These are phyloP conservation scores for Diutina catenulata DNA, from an alignment of 1,139 yeast genomes.

Conservation along the genomic window DNA sequence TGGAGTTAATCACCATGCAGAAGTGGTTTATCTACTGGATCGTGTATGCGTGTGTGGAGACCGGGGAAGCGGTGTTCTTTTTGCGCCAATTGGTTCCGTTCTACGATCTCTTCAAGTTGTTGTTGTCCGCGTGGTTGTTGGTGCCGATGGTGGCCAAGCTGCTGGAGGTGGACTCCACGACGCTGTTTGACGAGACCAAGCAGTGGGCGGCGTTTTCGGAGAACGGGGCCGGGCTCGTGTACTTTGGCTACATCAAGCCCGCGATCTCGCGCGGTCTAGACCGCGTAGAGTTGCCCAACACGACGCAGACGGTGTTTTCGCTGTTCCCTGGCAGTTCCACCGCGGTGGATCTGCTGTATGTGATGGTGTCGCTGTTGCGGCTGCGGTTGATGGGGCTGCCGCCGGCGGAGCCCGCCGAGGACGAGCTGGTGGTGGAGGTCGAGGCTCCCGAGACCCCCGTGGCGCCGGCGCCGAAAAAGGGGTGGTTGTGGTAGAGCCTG, in stretches of 20 bases:
- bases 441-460: neutral
- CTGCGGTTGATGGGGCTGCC: neutral
- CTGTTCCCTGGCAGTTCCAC: no score
- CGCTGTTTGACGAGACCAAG: neutral
- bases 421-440: neutral
- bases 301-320: neutral
- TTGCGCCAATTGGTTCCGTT: constrained; percentile 33
- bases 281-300: neutral
- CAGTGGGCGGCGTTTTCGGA: neutral
- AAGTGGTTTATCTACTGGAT: constrained; percentile 56
- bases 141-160: constrained; percentile 28
- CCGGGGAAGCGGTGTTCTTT: constrained; percentile 20
- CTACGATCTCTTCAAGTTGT: constrained; percentile 27
- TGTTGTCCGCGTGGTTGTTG: constrained; percentile 40
- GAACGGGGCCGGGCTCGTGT: constrained; percentile 29
- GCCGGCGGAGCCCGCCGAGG: neutral
- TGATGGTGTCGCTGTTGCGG: neutral
- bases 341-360: neutral
- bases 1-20: constrained; percentile 21
- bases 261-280: constrained; percentile 7
- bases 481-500: constrained; percentile 4
- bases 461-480: neutral
- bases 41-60: constrained; percentile 25
- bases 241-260: constrained; percentile 22
- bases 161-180: neutral